Percentiles rank a stretch among this genome's conserved stretches.
These are phyloP conservation scores for Leucaena leucocephala DNA, from an alignment of 306 rosid genomes.

Conservation along the genomic window DNA sequence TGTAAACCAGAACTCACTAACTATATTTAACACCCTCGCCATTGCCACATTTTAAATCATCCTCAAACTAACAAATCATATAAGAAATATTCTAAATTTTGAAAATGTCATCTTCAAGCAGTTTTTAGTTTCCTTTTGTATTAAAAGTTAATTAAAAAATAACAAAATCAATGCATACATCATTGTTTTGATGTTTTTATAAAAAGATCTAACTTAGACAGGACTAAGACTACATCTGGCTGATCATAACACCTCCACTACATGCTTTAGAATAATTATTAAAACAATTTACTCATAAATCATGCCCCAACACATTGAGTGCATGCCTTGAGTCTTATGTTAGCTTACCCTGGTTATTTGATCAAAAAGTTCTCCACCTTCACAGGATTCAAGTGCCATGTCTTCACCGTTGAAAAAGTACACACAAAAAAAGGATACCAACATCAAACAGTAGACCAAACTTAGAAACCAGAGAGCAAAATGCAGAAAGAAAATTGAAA, in stretches of 20 bases:
- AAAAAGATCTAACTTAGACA: background rate
- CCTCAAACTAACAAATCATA: background rate
- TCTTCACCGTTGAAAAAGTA: slow-evolving; percentile 50
- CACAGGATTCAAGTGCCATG: slow-evolving; percentile 99
- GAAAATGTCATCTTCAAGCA: background rate
- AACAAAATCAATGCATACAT: background rate
- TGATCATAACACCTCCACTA: background rate
- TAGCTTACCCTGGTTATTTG: slow-evolving; percentile 96
- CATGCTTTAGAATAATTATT: slow-evolving; percentile 6
- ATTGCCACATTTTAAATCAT: background rate
- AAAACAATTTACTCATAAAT: background rate
- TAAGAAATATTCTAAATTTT: background rate
- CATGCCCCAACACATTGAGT: slow-evolving; percentile 28
- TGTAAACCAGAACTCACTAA: background rate
- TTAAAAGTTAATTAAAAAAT: background rate
- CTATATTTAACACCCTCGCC: background rate
- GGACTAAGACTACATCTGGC: background rate
- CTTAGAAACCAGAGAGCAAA: background rate
- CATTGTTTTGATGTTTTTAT: background rate
- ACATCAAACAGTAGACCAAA: background rate
- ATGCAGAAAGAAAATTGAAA: background rate
- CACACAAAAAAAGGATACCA: background rate
- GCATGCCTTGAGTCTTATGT: slow-evolving; percentile 10
- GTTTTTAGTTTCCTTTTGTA: background rate
- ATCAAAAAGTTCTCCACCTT: slow-evolving; percentile 99